Evolutionary conservation across 1,284 basidiomycete genomes (phyloP).

Genomic region (Apiotrichum gamsii): DNA sequence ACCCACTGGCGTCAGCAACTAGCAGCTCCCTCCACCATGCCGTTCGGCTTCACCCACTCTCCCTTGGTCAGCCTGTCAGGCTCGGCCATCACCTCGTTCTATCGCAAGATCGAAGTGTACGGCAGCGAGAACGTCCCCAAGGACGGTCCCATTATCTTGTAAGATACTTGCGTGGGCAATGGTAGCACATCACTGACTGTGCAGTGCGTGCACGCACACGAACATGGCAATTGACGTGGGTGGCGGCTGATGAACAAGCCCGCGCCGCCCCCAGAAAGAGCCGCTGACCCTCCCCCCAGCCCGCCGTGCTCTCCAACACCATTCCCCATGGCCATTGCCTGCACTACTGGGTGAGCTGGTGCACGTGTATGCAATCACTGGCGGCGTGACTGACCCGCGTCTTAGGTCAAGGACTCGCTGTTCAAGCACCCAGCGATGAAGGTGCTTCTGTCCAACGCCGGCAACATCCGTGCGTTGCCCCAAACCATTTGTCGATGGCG

Average conservation of each 20-base stretch:
- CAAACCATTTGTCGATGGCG: not conserved
- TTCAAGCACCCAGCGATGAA: slow-evolving; percentile 69
- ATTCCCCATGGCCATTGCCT: slow-evolving; percentile 49
- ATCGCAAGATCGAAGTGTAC: slow-evolving; percentile 73
- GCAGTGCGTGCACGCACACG: slow-evolving; percentile 75
- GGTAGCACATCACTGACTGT: slow-evolving; percentile 10
- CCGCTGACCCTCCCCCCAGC: slow-evolving; percentile 21
- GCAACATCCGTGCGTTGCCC: slow-evolving; percentile 61
- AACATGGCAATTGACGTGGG: slow-evolving; percentile 92
- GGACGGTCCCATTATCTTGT: slow-evolving; percentile 82
- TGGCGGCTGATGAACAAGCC: no score
- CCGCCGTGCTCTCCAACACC: slow-evolving; percentile 41
- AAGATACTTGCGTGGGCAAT: slow-evolving; percentile 41
- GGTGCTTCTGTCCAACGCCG: slow-evolving; percentile 74
- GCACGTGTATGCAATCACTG: no score
- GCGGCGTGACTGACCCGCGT: no score
- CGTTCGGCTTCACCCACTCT: slow-evolving; percentile 56
- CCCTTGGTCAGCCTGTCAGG: slow-evolving; percentile 62
- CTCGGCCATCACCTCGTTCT: slow-evolving; percentile 74
- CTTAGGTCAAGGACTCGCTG: slow-evolving; percentile 54
- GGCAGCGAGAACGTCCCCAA: slow-evolving; percentile 76
- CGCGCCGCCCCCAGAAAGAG: no score
- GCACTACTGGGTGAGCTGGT: slow-evolving; percentile 88
- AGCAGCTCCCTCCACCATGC: slow-evolving; percentile 26
- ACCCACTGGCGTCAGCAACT: no score